Evolutionary conservation across 2,329 filamentous ascomycete species (phyloP).

Genomic region (Dactylellina cionopaga): DNA sequence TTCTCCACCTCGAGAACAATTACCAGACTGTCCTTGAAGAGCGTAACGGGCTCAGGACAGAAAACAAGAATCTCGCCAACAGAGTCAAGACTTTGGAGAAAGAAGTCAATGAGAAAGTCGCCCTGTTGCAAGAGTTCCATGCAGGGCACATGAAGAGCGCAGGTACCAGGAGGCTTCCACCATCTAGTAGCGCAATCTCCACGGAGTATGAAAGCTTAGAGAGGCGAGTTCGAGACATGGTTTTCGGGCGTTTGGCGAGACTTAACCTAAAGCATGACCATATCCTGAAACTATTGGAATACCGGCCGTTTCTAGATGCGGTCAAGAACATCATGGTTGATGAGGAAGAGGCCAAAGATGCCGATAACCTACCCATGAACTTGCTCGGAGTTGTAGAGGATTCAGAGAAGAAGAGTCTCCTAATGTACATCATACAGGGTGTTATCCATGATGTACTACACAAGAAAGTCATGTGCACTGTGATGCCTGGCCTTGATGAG

Average conservation of each 20-base stretch:
- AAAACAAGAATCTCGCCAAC: constrained; percentile 35
- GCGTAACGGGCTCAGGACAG: constrained; percentile 14
- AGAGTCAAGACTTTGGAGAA: constrained; percentile 29
- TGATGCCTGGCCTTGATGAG: constrained; percentile 19
- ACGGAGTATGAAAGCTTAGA: constrained; percentile 29
- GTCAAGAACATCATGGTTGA: constrained; percentile 31
- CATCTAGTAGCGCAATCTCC: constrained; percentile 24
- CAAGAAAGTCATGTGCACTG: constrained; percentile 22
- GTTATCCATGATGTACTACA: constrained; percentile 37
- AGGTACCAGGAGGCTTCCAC: constrained; percentile 17
- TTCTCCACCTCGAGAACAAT: constrained; percentile 33
- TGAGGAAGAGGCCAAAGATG: constrained; percentile 7
- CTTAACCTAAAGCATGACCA: constrained; percentile 23
- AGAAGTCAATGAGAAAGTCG: constrained; percentile 36
- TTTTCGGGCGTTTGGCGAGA: constrained; percentile 16
- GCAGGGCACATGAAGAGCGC: constrained; percentile 43
- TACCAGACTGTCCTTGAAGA: constrained; percentile 29
- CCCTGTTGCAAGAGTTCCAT: constrained; percentile 38
- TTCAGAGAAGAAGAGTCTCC: constrained; percentile 19
- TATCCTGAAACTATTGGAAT: constrained; percentile 19
- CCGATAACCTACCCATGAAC: constrained; percentile 9
- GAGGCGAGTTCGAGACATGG: constrained; percentile 14
- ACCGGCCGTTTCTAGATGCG: constrained; percentile 26
- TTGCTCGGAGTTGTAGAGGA: constrained; percentile 36
- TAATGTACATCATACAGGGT: constrained; percentile 37